Evolutionary conservation across 129 eudicot species (phyloP).

Genomic region (Saussurea involucrata): DNA sequence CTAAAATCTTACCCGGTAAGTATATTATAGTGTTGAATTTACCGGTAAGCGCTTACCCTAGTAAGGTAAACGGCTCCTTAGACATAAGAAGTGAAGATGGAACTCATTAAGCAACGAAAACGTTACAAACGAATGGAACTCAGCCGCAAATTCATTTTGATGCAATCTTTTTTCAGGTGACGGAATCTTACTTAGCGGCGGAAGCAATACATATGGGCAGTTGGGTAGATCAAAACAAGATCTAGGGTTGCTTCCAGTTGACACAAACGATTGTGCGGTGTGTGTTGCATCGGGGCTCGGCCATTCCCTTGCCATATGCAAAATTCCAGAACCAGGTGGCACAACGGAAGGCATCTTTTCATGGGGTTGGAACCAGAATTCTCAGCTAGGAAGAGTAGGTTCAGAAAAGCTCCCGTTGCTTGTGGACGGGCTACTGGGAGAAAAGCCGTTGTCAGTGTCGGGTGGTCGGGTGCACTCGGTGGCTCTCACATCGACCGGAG

Average conservation of each 20-base stretch:
- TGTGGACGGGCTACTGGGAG: slow-evolving; percentile 58
- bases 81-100: neutral
- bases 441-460: slow-evolving; percentile 45
- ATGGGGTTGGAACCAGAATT: slow-evolving; percentile 91
- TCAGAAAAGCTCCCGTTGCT: slow-evolving; percentile 47
- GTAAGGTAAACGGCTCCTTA: too few relatives aligned
- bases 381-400: slow-evolving; percentile 89
- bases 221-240: slow-evolving; percentile 64
- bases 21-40: too few relatives aligned
- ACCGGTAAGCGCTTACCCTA: too few relatives aligned
- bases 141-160: neutral
- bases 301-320: slow-evolving; percentile 80
- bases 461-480: slow-evolving; percentile 87
- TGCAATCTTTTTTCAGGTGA: slow-evolving; percentile 48
- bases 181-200: slow-evolving; percentile 77
- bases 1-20: too few relatives aligned
- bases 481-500: slow-evolving; percentile 50
- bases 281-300: slow-evolving; percentile 81
- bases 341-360: slow-evolving; percentile 36
- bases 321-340: slow-evolving; percentile 20
- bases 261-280: slow-evolving; percentile 41
- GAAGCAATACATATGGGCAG: slow-evolving; percentile 88
- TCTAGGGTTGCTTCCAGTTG: slow-evolving; percentile 58
- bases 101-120: neutral
- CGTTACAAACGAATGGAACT: neutral